These are phyloP conservation scores for Talaromyces sp. DNA, from an alignment of 2,329 filamentous ascomycete genomes.

Conservation along the genomic window DNA sequence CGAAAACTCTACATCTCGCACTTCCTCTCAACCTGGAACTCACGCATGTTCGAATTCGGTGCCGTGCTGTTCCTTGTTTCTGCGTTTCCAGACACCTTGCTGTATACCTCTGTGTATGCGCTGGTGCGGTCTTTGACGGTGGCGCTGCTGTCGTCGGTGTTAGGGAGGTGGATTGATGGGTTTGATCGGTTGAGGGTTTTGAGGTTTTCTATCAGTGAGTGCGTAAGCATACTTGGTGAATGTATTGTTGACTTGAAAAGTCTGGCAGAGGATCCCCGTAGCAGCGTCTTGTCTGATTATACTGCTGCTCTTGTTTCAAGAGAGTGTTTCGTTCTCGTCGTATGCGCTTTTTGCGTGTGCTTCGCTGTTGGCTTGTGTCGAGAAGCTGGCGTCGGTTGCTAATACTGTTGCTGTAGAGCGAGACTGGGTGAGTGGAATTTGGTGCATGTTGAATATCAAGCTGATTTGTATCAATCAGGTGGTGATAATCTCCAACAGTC, in stretches of 20 bases:
- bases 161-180: constrained; percentile 58
- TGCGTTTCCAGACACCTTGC: constrained; percentile 55
- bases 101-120: constrained; percentile 66
- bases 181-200: constrained; percentile 33
- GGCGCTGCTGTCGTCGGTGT: constrained; percentile 52
- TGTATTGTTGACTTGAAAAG: constrained; percentile 16
- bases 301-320: constrained; percentile 17
- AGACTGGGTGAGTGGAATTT: constrained; percentile 52
- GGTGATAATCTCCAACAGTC: constrained; percentile 11
- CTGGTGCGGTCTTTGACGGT: constrained; percentile 55
- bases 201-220: not conserved
- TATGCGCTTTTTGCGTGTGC: constrained; percentile 3
- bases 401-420: constrained; percentile 66
- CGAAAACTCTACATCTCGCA: constrained; percentile 49
- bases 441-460: not conserved
- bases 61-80: constrained; percentile 55
- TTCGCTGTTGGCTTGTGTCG: constrained; percentile 56
- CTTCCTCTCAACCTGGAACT: constrained; percentile 60
- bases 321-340: constrained; percentile 31
- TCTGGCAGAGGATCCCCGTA: constrained; percentile 37
- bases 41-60: constrained; percentile 60
- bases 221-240: no score
- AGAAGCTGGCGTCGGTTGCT: constrained; percentile 61
- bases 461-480: constrained; percentile 5
- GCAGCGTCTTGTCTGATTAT: constrained; percentile 42